Percentiles rank a stretch among this genome's conserved stretches.
These are phyloP conservation scores for Phytophthora pluvialis DNA, from an alignment of 352 stramenopile species.

Conservation along the genomic window DNA sequence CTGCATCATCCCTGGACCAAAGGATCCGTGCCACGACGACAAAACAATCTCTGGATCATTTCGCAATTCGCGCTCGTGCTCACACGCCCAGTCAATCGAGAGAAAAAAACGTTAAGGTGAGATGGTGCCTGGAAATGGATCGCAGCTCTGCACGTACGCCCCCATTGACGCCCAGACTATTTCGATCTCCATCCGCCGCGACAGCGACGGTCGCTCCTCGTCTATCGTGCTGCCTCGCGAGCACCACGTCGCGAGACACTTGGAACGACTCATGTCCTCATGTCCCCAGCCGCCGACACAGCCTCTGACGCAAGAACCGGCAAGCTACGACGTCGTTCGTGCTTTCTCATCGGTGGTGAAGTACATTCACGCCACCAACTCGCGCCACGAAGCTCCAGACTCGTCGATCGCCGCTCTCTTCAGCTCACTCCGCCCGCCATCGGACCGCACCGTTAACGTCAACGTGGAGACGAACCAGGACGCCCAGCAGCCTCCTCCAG, in stretches of 20 bases:
- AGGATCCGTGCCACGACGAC: conserved; percentile 7
- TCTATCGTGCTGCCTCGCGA: conserved; percentile 25
- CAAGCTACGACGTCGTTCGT: conserved; percentile 9
- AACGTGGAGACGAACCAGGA: neutral
- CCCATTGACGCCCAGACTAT: conserved; percentile 16
- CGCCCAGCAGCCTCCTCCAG: neutral
- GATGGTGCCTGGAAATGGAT: conserved; percentile 25
- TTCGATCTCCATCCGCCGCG: conserved; percentile 26
- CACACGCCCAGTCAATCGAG: conserved; percentile 5
- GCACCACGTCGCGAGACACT: conserved; percentile 23
- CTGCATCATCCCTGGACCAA: conserved; percentile 3
- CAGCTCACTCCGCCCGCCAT: conserved; percentile 27
- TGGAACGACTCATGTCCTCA: conserved; percentile 24
- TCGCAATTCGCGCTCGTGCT: conserved; percentile 16
- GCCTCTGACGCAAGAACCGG: conserved; percentile 3
- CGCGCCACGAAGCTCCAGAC: conserved; percentile 12
- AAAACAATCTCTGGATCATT: conserved; percentile 16
- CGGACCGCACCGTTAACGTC: conserved; percentile 1
- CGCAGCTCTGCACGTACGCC: conserved; percentile 10
- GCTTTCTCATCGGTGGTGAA: conserved; percentile 27
- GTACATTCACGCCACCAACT: conserved; percentile 25
- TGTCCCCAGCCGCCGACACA: conserved; percentile 1
- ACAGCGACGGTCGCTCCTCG: conserved; percentile 13
- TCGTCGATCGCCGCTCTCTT: conserved; percentile 16
- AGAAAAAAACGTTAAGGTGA: neutral